phyloP scores from a whole-genome alignment of 306 rosid species.

The Dryas alaskensis region DNA sequence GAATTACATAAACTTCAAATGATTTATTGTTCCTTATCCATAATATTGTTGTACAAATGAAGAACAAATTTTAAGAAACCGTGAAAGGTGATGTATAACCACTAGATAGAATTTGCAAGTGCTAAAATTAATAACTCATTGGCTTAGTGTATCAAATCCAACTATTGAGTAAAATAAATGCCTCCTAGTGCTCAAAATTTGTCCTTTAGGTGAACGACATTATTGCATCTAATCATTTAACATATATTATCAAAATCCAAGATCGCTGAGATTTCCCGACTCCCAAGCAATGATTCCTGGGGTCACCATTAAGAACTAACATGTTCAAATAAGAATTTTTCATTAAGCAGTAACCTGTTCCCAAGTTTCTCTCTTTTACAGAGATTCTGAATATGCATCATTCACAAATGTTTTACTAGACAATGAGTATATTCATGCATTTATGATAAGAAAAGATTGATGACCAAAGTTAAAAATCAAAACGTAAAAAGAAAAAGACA shows the following conservation, averaged over 20 bases:
- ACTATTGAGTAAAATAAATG: no score
- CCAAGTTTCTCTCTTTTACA: background rate
- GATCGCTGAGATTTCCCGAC: background rate
- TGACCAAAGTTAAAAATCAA: background rate
- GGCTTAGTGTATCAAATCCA: no score
- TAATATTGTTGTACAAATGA: no score
- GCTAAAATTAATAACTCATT: no score
- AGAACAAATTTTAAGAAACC: no score
- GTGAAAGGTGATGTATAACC: no score
- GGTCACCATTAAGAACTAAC: background rate
- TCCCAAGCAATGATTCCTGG: background rate
- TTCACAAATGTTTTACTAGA: background rate
- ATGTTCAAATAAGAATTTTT: background rate
- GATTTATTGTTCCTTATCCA: no score
- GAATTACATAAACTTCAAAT: no score
- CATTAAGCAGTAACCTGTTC: background rate
- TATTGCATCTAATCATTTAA: no score
- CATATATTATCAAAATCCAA: background rate
- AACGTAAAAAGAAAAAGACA: background rate
- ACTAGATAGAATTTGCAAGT: no score
- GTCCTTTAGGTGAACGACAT: no score
- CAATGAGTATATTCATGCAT: background rate
- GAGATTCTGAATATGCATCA: background rate
- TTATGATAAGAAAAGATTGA: background rate
- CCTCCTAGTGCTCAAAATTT: no score